Base-by-base conservation (phyloP, 805 yeast species). In the Isabelozyma pseudorhagii region DNA sequence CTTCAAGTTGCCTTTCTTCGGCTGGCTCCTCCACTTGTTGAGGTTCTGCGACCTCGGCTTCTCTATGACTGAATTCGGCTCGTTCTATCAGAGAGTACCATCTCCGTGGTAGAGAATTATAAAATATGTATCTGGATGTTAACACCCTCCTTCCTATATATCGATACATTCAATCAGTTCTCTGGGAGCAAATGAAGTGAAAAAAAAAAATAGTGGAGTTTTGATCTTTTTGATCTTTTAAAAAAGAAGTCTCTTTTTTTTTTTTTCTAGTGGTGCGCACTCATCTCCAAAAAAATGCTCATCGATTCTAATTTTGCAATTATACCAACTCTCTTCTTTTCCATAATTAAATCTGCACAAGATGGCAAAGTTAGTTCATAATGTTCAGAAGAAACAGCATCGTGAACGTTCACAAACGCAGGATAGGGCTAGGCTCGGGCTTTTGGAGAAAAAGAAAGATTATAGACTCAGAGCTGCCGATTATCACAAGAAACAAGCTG, bases 381-480 rank as follows among this genome's bases (percentile, higher is more conserved):
- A 90, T 62, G 85, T 93, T 9, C 97, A 93, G 68, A 94, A 96
- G 75, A 94, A 90, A 63, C 98, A 94, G 74, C 99, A 94, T 63
- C 77, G 91, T 50, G 99, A 94, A 73, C 82, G 99, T 61, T 81
- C 97, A 5, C 99, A 94, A 69, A 87, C 93, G 1, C 76, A 74
- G 44, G 84, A 80, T 42, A 78, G 99, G 50, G 74, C 81, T 58
- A 80, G 80, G 63, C 83, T 79, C 68, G 99, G 99, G 40, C 82
- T 92, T 36, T 77, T 94, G 42, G 99, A 94, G 70, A 94, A 94
- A 79, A 94, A 94, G 76, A 65, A 74, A 58, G 79, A 74, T 59
- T 74, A 74, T 57, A 62, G 61, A 50, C 62, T 81, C 39, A 68
- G 85, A 60, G 83, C 84, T 5, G 77, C 74, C 15, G 83, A 81